Percentiles rank a stretch among this genome's conserved stretches.
phyloP scores from a whole-genome alignment of 306 rosid genomes.

The Alnus rubra region DNA sequence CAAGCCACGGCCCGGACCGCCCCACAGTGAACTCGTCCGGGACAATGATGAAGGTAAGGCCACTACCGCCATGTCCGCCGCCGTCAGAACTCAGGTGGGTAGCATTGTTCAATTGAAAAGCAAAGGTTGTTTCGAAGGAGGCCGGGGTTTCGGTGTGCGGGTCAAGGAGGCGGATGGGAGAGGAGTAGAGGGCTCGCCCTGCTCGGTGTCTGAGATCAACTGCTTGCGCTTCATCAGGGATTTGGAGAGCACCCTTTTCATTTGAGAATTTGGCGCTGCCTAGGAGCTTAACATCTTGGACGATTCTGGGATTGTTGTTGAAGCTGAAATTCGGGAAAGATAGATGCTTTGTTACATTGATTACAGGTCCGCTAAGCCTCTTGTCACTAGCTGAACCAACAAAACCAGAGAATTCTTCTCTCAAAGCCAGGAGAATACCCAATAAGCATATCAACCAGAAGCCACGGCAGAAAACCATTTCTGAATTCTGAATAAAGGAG shows the following conservation, averaged over 20 bases:
- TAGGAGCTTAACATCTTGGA: conserved; percentile 59
- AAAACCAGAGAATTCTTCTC: neutral
- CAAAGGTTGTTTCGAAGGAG: conserved; percentile 62
- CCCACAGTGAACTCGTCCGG: conserved; percentile 88
- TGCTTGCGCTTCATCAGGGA: conserved; percentile 55
- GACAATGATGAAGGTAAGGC: conserved; percentile 70
- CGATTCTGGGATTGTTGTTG: conserved; percentile 42
- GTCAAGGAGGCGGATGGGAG: conserved; percentile 59
- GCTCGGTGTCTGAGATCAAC: conserved; percentile 57
- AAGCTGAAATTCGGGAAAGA: conserved; percentile 56
- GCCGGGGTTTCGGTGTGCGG: conserved; percentile 60
- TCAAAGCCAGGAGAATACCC: conserved; percentile 18
- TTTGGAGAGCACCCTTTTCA: conserved; percentile 51
- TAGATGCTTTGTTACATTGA: conserved; percentile 57
- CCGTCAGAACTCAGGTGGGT: conserved; percentile 10
- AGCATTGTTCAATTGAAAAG: conserved; percentile 55
- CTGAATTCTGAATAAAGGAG: neutral
- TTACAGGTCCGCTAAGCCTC: conserved; percentile 32
- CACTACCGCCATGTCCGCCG: conserved; percentile 54
- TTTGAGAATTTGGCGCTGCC: conserved; percentile 69
- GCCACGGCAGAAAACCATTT: conserved; percentile 38
- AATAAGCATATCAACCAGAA: conserved; percentile 20
- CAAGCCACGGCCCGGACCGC: conserved; percentile 82
- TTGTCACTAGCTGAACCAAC: conserved; percentile 41
- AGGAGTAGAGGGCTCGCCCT: conserved; percentile 70